phyloP scores from a whole-genome alignment of 768 basidiomycete species.

The Tricholomella constricta region DNA sequence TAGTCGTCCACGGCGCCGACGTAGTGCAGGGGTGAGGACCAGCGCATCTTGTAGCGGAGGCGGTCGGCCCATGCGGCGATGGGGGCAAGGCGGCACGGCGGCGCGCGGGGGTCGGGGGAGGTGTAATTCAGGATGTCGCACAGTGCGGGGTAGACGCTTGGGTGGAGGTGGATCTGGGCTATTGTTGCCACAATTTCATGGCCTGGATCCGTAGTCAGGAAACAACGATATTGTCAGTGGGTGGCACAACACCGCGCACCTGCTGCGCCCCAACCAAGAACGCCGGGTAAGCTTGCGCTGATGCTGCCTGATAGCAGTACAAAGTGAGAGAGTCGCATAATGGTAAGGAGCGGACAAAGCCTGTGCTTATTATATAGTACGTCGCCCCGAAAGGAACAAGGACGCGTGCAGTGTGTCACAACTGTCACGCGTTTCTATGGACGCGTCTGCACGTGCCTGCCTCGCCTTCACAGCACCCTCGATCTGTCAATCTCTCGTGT shows the following conservation, averaged over 20 bases:
- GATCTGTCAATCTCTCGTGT: no score
- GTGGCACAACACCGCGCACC: constrained; percentile 27
- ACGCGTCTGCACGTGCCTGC: no score
- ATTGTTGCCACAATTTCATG: constrained; percentile 95
- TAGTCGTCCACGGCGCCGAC: constrained; percentile 74
- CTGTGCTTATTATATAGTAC: not conserved
- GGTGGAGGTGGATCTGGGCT: constrained; percentile 89
- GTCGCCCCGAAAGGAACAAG: not conserved
- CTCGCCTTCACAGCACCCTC: no score
- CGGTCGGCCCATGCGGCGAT: constrained; percentile 90
- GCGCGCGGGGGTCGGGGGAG: constrained; percentile 32
- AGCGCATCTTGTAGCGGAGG: constrained; percentile 61
- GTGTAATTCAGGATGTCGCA: constrained; percentile 68
- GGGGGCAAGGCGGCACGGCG: constrained; percentile 77
- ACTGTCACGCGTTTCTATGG: not conserved
- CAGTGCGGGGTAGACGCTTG: constrained; percentile 62
- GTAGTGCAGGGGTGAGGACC: constrained; percentile 79
- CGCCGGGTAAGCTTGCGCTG: constrained; percentile 12
- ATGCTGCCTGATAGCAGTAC: constrained; percentile 1
- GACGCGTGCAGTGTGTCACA: no score
- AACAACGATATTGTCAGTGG: not conserved
- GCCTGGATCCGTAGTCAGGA: constrained; percentile 52
- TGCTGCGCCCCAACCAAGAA: constrained; percentile 44
- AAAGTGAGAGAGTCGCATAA: constrained; percentile 12
- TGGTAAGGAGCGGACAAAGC: not conserved